phyloP scores from a whole-genome alignment of 1,139 yeast species.

The Blastobotrys petasosporus region DNA sequence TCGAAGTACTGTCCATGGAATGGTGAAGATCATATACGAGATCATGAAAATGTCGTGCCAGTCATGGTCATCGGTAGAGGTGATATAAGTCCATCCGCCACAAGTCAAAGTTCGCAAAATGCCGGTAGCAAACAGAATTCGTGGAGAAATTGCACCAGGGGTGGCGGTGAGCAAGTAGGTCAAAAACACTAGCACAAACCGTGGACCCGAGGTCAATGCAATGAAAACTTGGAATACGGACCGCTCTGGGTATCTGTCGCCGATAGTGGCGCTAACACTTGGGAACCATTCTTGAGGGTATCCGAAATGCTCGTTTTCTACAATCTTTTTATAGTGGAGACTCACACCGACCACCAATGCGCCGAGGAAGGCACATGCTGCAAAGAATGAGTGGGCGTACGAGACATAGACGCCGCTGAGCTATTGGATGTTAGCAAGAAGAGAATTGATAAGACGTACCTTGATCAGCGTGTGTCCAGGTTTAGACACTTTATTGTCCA shows the following conservation, averaged over 20 bases:
- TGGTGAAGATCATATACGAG: conserved; percentile 73
- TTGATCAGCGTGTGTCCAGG: conserved; percentile 16
- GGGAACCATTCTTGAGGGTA: conserved; percentile 99
- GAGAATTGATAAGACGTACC: not conserved
- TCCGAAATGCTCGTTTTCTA: conserved; percentile 75
- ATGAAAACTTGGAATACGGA: conserved; percentile 79
- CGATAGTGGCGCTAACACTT: conserved; percentile 92
- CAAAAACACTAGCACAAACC: conserved; percentile 66
- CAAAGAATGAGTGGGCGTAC: conserved; percentile 63
- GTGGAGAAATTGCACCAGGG: conserved; percentile 40
- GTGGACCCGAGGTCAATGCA: conserved; percentile 51
- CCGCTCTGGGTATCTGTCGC: conserved; percentile 94
- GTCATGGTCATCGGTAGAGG: conserved; percentile 95
- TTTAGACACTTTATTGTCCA: conserved; percentile 35
- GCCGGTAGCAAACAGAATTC: conserved; percentile 50
- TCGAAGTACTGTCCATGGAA: conserved; percentile 81
- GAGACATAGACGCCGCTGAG: conserved; percentile 63
- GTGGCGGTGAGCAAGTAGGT: conserved; percentile 43
- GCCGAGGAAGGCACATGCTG: conserved; percentile 61
- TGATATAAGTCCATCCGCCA: conserved; percentile 98
- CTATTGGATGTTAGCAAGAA: conserved; percentile 12
- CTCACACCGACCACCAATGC: conserved; percentile 69
- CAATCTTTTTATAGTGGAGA: conserved; percentile 81
- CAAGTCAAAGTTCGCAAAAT: conserved; percentile 81
- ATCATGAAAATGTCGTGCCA: conserved; percentile 96